A percentile compares a stretch with the other conserved stretches of the same genome.
These are phyloP conservation scores for Penicillium sp. DNA, from an alignment of 2,329 filamentous ascomycete genomes.

Conservation along the genomic window DNA sequence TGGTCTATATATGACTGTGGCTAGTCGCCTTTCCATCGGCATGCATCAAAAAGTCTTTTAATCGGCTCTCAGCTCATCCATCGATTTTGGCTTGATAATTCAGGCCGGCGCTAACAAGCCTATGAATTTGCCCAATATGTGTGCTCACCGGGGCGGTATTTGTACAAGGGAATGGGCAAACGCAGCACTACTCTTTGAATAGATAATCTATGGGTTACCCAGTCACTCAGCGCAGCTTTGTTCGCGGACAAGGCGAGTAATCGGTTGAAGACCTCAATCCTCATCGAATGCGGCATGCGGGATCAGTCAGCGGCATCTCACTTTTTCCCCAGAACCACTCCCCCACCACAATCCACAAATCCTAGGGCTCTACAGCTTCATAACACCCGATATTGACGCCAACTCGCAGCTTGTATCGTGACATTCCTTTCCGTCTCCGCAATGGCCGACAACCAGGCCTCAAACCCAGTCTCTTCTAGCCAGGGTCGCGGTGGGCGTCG, in stretches of 20 bases:
- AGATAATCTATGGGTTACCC: background rate
- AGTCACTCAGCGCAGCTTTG: background rate
- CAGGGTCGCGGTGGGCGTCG: conserved; percentile 38
- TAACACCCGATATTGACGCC: conserved; percentile 8
- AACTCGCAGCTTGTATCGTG: conserved; percentile 5
- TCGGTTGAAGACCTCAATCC: background rate
- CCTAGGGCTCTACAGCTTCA: conserved; percentile 6
- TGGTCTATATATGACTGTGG: background rate
- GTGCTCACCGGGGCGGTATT: background rate
- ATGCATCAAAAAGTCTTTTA: background rate
- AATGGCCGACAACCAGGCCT: conserved; percentile 27
- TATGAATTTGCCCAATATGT: background rate
- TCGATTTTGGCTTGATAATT: background rate
- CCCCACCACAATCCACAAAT: conserved; percentile 13
- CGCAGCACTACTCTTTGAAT: background rate
- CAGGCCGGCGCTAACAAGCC: background rate
- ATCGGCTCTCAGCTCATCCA: background rate
- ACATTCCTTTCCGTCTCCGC: conserved; percentile 4
- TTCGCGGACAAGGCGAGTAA: background rate
- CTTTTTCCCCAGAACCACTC: conserved; percentile 13
- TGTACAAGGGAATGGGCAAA: background rate
- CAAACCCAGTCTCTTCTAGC: conserved; percentile 25
- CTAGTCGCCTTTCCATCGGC: no score
- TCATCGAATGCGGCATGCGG: conserved; percentile 6
- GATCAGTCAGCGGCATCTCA: conserved; percentile 20